phyloP scores from a whole-genome alignment of 2,329 filamentous ascomycete species.

The Botrytis squamosa region DNA sequence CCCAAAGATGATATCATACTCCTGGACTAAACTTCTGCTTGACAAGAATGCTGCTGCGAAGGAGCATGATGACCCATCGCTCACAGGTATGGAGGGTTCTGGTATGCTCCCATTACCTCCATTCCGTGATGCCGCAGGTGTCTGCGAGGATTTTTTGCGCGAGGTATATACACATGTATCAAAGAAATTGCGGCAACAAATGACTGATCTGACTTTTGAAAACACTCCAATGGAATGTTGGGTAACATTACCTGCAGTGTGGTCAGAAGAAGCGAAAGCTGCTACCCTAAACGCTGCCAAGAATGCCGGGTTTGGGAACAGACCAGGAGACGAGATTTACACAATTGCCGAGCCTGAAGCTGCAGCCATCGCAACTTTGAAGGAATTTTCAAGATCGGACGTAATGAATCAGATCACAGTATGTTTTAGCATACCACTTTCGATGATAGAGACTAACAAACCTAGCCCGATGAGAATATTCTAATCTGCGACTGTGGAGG shows the following conservation, averaged over 20 bases:
- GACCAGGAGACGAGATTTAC: constrained; percentile 26
- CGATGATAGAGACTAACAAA: background rate
- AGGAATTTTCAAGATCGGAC: constrained; percentile 8
- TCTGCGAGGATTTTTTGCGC: constrained; percentile 32
- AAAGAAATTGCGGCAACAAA: constrained; percentile 18
- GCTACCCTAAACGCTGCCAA: constrained; percentile 31
- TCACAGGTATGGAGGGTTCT: constrained; percentile 14
- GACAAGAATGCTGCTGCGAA: constrained; percentile 27
- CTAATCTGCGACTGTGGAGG: constrained; percentile 34
- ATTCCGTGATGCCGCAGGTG: constrained; percentile 25
- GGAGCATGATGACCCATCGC: constrained; percentile 28
- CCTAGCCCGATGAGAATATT: constrained; percentile 27
- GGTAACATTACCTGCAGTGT: constrained; percentile 35
- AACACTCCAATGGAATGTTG: constrained; percentile 31
- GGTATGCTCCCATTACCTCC: constrained; percentile 27
- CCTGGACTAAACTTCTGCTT: constrained; percentile 35
- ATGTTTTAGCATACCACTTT: no score
- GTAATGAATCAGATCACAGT: no score
- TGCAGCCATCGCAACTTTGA: constrained; percentile 31
- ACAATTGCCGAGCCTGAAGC: constrained; percentile 36
- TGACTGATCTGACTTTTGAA: constrained; percentile 23
- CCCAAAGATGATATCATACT: constrained; percentile 30
- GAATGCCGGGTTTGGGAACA: constrained; percentile 28
- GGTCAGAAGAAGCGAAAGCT: constrained; percentile 34
- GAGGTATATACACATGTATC: constrained; percentile 28